Evolutionary conservation across 2,329 filamentous ascomycete genomes (phyloP), one percentile per base, ranked within the genome.

Genomic region (Colletotrichum costaricense): DNA sequence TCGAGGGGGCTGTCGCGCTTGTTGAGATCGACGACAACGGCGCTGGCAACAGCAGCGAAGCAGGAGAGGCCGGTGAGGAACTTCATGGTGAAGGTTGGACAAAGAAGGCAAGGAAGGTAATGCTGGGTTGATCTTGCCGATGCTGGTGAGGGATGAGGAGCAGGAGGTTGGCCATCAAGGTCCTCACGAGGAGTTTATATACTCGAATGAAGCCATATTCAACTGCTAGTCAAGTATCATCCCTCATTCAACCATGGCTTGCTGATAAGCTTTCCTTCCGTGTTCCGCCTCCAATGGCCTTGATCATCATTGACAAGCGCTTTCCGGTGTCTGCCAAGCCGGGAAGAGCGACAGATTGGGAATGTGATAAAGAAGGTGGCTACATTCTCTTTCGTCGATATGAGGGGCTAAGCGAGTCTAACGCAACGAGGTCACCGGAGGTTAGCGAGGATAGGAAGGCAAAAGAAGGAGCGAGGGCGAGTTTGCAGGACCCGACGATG

Each of bases 1-100:
- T 85, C 80, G 63, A 87, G 79, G 67, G 85, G 83, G 74, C 82
- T 78, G 78, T 83, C 78, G 77, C 85, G 78, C 81, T 84, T 81
- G 77, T 74, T 74, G 59, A 79, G 71, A 66, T 79, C 76, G 60
- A 82, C 72, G 46, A 82, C 81, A 52, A 80, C 78, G 72, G 82
- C 83, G 65, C 79, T 80, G 59, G 80, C 83, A 70, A 83, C 63
- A 63, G 82, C 78, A 72, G 80, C 82, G 69, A 85, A 73, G 57
- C 82, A 78, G 55, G 80, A 77, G 73, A 84, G 62, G 72, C 79
- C 77, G 52, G 79, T 63, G 75, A 84, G 74, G 77, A 84, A 80
- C 80, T 84, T 85, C 84, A 85, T 86, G 55, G 75, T 83, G 35
- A 54, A 30, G n/a, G 28, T 7, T 26, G 38, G 2, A 58, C 2